Base-by-base conservation (phyloP, 306 rosid species). In the Casuarina cunninghamiana region DNA sequence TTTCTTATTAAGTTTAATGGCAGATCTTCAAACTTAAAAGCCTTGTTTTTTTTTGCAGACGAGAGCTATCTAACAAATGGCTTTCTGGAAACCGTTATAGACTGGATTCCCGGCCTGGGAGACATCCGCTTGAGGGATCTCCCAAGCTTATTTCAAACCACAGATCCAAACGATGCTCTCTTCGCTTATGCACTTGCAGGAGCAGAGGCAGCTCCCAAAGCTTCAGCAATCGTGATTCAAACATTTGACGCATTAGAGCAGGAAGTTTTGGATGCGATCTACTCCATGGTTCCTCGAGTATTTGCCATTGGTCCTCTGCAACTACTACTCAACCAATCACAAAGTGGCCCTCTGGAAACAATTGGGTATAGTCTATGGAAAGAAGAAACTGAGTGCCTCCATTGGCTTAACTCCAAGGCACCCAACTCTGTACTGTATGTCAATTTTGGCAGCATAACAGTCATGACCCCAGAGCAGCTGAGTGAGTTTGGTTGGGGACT, bases 81-180 rank as follows among this genome's bases (percentile, higher is more conserved):
- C 6, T 69, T 53, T 68, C 45, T 77, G 15, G 69, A 77, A 48
- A 32, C 9, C 17, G 37, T 77, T 17, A 16, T 77, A 41, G 69
- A 77, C 39, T 77, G 80, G 80, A 57, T 77, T 69, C 80, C 80
- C 13, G 58, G 75, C 16, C 53, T 69, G 57, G 16, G n/a, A 68
- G 54, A 4, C 17, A 53, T 77, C 1, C 10, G 80, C 5, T n/a
- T 77, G 8, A 54, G 44, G 57, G 80, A 77, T 69, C 75, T 77
- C 35, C 80, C 75, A 5, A 43, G 37, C 44, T 0, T 1, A 12
- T 6, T 68, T 44, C 42, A 17, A 5, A 43, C 19, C n/a, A 69
- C 74, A 17, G 42, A 54, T 35, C 69, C 69, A 6, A 54, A 69
- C 2, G 68, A 21, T 35, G 8, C 6, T 4, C 0, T 6, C 4